Evolutionary conservation across 2,329 filamentous ascomycete genomes (phyloP), one percentile per base, ranked within the genome.

Genomic region (Trichophaea hybrida): DNA sequence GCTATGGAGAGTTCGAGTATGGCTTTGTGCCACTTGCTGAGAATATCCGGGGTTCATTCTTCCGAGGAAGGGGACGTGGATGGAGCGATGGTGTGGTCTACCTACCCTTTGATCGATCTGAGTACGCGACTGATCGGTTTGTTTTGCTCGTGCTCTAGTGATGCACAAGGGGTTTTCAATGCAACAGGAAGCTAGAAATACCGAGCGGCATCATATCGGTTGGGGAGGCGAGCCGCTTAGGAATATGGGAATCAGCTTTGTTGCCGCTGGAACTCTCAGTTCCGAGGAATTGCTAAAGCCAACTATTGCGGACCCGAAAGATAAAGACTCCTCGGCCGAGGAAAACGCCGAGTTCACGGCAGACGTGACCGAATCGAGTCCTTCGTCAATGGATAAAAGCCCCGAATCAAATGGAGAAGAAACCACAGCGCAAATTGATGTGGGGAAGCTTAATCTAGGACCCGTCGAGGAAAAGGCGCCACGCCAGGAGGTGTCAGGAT

Each of bases 261-360:
- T 85, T 61, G 82, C 79, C 68, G 81, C 80, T 37, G 80, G 80
- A 24, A 72, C 71, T 44, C 70, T 76, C 57, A 70, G 75, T 38
- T 71, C 74, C 43, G 67, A 71, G 12, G 69, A 73, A 35, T 61
- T 69, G 12, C 56, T 65, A 10, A 64, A 63, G 32, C 56, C 62
- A 46, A 54, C 38, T 24, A 44, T 50, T 32, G 15, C 60, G 6
- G 44, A 38, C 8, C 61, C 59, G 10, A 33, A 13, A 10, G 38
- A 17, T 24, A 50, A 55, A 34, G 31, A 32, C 10, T 15, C 38
- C 15, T 46, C 40, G n/a, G 10, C 40, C 13, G 32, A n/a, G 7
- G 48, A 24, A 7, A 24, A 17, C 48, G 50, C 33, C 32, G 32
- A 53, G 32, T 5, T 13, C 24, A n/a, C 10, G 50, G 50, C 24